Conservation (phyloP, 345 rosid genomes). For the Pistacia integerrima region DNA sequence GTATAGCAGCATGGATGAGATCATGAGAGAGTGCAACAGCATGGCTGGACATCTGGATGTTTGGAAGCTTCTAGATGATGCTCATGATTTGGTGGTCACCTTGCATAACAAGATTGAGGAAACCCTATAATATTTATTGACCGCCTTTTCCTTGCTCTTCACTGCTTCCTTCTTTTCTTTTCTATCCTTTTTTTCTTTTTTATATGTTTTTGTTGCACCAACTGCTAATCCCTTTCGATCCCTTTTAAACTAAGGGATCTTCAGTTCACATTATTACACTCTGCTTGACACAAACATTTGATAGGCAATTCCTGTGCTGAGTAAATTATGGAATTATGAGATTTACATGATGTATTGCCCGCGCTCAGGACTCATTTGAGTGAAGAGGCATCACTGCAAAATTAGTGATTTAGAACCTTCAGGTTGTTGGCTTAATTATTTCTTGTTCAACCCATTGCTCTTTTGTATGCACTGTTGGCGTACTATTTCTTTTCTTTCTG, state of each 20-base stretch:
- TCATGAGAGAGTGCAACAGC: conserved; percentile 89
- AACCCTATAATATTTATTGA: neutral
- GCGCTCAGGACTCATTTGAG: conserved; percentile 25
- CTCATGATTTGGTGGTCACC: conserved; percentile 83
- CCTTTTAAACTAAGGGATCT: conserved; percentile 23
- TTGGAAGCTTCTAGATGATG: conserved; percentile 96
- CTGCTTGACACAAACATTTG: conserved; percentile 16
- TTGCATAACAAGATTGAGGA: conserved; percentile 76
- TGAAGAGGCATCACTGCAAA: conserved; percentile 24
- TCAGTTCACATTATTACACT: neutral
- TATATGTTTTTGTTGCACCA: neutral
- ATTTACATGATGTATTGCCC: conserved; percentile 18
- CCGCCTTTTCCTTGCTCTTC: neutral
- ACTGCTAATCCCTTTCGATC: conserved; percentile 22
- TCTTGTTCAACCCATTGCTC: neutral
- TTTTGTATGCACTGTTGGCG: too few species aligned
- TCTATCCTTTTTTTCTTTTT: too few species aligned
- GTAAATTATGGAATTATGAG: conserved; percentile 9
- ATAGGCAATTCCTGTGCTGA: conserved; percentile 17
- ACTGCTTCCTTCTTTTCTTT: neutral
- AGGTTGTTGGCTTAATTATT: neutral
- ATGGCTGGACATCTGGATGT: conserved; percentile 91
- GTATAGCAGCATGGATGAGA: conserved; percentile 95
- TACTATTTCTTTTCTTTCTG: too few species aligned
- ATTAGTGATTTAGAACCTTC: conserved; percentile 10